A percentile compares a stretch with the other conserved stretches of the same genome.
Conservation (phyloP, 2,329 filamentous ascomycete species). For the Aspergillus sp. region DNA sequence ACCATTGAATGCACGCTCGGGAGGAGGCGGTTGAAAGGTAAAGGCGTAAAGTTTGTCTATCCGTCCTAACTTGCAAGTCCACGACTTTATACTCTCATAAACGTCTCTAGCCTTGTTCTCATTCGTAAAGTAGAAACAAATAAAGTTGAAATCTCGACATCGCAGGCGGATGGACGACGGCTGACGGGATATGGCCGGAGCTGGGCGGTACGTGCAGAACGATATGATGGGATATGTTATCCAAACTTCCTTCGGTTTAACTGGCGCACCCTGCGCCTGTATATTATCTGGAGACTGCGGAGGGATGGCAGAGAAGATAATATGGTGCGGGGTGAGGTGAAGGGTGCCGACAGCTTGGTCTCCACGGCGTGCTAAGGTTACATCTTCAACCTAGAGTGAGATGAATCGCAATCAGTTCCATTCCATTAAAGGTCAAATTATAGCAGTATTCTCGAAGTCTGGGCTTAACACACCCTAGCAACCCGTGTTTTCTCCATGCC, state of each 20-base stretch:
- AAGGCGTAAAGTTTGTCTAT: slow-evolving; percentile 93
- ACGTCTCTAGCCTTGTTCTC: slow-evolving; percentile 76
- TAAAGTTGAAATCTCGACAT: slow-evolving; percentile 90
- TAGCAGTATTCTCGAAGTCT: not conserved
- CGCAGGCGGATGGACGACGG: slow-evolving; percentile 81
- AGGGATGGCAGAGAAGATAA: slow-evolving; percentile 62
- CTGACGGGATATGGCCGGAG: slow-evolving; percentile 66
- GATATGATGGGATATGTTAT: slow-evolving; percentile 92
- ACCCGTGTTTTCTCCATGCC: slow-evolving; percentile 48
- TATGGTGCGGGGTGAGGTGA: slow-evolving; percentile 62
- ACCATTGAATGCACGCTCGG: slow-evolving; percentile 73
- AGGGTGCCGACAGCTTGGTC: slow-evolving; percentile 59
- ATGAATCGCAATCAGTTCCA: slow-evolving; percentile 7
- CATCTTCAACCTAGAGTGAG: slow-evolving; percentile 50
- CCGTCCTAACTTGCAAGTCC: slow-evolving; percentile 77
- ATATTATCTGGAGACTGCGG: slow-evolving; percentile 37
- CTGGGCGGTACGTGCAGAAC: slow-evolving; percentile 74
- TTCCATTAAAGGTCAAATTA: not conserved
- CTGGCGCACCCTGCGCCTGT: slow-evolving; percentile 40
- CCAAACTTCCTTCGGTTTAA: slow-evolving; percentile 72
- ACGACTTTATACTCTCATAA: slow-evolving; percentile 79
- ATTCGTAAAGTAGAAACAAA: slow-evolving; percentile 82
- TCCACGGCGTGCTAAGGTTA: slow-evolving; percentile 59
- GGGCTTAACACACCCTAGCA: slow-evolving; percentile 37
- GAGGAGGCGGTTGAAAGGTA: slow-evolving; percentile 71